Conservation (phyloP, 495 filamentous ascomycete genomes). For the Rhypophila decipiens region DNA sequence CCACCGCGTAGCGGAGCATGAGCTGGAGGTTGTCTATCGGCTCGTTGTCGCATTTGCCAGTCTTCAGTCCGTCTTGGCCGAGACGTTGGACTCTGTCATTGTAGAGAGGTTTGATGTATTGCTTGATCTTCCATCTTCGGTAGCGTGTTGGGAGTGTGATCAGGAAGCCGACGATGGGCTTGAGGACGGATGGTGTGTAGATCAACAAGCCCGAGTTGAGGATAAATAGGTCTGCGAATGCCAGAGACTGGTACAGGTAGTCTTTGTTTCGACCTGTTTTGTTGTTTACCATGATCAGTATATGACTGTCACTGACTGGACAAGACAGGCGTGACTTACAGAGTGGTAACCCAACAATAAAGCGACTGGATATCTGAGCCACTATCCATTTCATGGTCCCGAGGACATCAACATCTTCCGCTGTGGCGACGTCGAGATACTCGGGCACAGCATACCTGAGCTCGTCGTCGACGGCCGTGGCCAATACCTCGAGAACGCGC, state of each 20-base stretch:
- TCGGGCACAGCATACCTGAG: neutral
- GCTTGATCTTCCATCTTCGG: neutral
- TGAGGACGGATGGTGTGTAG: neutral
- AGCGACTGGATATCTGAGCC: neutral
- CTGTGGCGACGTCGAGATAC: neutral
- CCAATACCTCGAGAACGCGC: neutral
- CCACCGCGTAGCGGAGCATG: neutral
- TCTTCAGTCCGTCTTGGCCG: neutral
- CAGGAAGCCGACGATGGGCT: neutral
- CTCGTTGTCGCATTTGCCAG: neutral
- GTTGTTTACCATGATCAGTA: neutral
- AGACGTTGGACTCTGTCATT: neutral
- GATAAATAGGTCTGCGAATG: neutral
- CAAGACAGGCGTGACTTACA: neutral
- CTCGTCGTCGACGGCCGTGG: neutral
- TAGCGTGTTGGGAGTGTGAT: neutral
- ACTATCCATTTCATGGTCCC: neutral
- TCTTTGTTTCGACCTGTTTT: neutral
- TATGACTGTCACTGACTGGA: neutral
- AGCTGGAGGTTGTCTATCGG: neutral
- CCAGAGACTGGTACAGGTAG: neutral
- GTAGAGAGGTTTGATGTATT: neutral
- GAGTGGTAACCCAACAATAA: neutral
- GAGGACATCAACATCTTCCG: neutral
- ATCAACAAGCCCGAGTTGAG: neutral